Percentiles rank a stretch among this genome's conserved stretches.
Conservation (phyloP, 2,329 filamentous ascomycete genomes). For the Huntiella decipiens region DNA sequence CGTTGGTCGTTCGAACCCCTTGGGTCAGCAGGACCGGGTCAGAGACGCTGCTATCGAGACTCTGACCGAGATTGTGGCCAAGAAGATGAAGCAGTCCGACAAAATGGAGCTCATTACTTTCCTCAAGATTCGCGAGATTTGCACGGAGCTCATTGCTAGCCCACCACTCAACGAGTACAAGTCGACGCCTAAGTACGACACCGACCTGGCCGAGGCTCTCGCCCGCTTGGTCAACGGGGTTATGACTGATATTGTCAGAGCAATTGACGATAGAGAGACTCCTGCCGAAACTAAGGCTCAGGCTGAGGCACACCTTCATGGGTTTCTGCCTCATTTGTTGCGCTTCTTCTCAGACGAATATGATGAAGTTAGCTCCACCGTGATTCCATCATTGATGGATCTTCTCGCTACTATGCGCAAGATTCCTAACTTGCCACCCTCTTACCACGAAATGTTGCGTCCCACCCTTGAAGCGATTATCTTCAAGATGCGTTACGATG, state of each 20-base stretch:
- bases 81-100: conserved; percentile 90
- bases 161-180: conserved; percentile 62
- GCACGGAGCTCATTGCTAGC: conserved; percentile 69
- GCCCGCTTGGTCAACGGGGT: conserved; percentile 90
- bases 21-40: conserved; percentile 52
- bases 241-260: conserved; percentile 69
- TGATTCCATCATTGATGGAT: conserved; percentile 84
- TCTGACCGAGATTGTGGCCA: conserved; percentile 86
- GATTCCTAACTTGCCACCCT: conserved; percentile 48
- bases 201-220: conserved; percentile 83
- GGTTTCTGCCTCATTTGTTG: conserved; percentile 70
- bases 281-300: conserved; percentile 47
- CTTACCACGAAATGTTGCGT: conserved; percentile 66
- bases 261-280: conserved; percentile 49
- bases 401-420: conserved; percentile 81
- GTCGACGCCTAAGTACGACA: conserved; percentile 76
- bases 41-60: conserved; percentile 85
- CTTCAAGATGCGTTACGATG: conserved; percentile 91
- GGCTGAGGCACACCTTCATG: conserved; percentile 64
- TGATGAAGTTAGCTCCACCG: conserved; percentile 90
- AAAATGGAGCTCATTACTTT: conserved; percentile 90
- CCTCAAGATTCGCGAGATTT: conserved; percentile 69
- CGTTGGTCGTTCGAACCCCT: conserved; percentile 45
- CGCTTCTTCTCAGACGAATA: conserved; percentile 97
- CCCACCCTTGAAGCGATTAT: conserved; percentile 85